These are phyloP conservation scores for Exophiala oligosperma DNA, from an alignment of 2,329 filamentous ascomycete species.

Conservation along the genomic window DNA sequence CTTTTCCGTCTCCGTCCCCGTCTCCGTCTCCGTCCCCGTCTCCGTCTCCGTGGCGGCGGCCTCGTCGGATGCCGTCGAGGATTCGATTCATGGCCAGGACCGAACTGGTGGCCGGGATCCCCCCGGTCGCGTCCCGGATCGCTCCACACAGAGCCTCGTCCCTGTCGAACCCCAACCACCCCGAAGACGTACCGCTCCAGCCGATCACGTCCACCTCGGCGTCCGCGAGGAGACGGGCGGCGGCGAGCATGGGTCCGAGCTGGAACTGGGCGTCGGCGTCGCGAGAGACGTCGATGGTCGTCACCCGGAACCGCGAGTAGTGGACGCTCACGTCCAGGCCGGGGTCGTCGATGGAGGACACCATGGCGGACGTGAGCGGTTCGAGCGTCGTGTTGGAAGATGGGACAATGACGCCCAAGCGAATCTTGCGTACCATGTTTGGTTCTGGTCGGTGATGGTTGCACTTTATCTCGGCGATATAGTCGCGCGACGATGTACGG, in stretches of 20 bases:
- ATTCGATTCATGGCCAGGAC: slow-evolving; percentile 42
- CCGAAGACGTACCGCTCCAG: slow-evolving; percentile 41
- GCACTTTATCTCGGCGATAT: too few relatives aligned
- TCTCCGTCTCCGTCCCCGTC: too few relatives aligned
- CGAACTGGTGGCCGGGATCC: slow-evolving; percentile 44
- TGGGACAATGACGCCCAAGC: slow-evolving; percentile 43
- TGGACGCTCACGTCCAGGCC: slow-evolving; percentile 38
- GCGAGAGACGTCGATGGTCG: slow-evolving; percentile 38
- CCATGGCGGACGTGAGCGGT: slow-evolving; percentile 37
- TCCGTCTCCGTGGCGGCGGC: too few relatives aligned
- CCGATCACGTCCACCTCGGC: slow-evolving; percentile 42
- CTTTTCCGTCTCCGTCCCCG: too few relatives aligned
- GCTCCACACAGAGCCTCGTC: slow-evolving; percentile 41
- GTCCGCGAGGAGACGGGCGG: slow-evolving; percentile 39
- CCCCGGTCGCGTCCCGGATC: slow-evolving; percentile 38
- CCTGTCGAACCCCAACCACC: slow-evolving; percentile 43
- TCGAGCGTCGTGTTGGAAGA: slow-evolving; percentile 48
- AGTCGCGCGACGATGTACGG: too few relatives aligned
- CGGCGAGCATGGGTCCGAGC: slow-evolving; percentile 32
- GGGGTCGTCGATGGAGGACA: slow-evolving; percentile 35
- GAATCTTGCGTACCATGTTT: slow-evolving; percentile 12
- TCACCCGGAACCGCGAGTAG: slow-evolving; percentile 46
- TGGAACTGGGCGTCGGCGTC: slow-evolving; percentile 38
- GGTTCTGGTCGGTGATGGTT: not conserved
- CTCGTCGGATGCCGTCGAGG: slow-evolving; percentile 14